These are phyloP conservation scores for Pueraria montana DNA, from an alignment of 306 rosid species.

Conservation along the genomic window DNA sequence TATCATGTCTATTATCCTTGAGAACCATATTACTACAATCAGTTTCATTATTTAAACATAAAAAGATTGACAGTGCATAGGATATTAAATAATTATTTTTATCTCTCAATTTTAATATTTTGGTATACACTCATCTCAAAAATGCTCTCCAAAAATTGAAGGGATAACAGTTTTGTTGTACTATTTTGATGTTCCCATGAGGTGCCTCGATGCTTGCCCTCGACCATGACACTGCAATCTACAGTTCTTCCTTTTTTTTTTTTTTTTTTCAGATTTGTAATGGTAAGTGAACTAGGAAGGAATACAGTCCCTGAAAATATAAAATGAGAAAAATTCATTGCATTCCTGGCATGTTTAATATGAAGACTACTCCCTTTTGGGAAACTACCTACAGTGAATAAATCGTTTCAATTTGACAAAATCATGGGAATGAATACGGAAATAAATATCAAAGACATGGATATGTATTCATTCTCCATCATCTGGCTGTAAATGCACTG, in stretches of 20 bases:
- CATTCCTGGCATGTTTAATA: background rate
- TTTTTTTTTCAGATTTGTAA: slow-evolving; percentile 10
- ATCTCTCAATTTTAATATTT: too few species aligned
- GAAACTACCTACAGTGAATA: background rate
- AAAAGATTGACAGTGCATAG: too few species aligned
- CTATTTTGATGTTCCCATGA: too few species aligned
- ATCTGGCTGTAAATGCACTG: background rate
- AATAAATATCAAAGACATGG: background rate
- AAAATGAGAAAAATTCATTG: slow-evolving; percentile 32
- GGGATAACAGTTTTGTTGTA: too few species aligned
- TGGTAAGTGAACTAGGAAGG: background rate
- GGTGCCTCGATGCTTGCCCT: too few species aligned
- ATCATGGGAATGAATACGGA: background rate
- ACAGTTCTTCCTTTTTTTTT: background rate
- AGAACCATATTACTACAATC: too few species aligned
- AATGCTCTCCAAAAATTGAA: too few species aligned
- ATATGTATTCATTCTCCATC: background rate
- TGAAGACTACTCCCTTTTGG: background rate
- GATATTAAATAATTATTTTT: too few species aligned
- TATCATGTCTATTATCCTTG: too few species aligned
- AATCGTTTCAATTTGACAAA: background rate
- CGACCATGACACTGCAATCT: background rate
- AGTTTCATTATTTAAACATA: too few species aligned
- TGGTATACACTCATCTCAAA: too few species aligned
- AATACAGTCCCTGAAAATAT: background rate